Base-by-base conservation (phyloP, 192 early-diverging fungal genomes). In the Phycomyces nitens region DNA sequence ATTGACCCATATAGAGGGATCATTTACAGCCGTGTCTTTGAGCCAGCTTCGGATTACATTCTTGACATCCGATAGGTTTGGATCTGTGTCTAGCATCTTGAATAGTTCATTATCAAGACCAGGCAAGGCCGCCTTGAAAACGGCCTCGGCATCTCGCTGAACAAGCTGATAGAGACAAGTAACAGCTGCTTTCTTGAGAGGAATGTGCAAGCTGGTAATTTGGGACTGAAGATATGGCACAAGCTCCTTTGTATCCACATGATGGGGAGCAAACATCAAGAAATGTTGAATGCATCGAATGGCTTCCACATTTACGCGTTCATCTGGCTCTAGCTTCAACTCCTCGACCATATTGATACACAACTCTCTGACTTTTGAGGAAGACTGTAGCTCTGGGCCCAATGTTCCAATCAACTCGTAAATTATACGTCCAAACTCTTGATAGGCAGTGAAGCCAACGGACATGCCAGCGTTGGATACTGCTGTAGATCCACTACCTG, bases 361-460 rank as follows among this genome's bases (percentile, higher is more conserved):
- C 0, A 94, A 74, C 26, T 92, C 88, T n/a, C 94, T 81, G 1
- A 92, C 76, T 51, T 81, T 85, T 0, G 79, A 68, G 22, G 88
- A 90, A 3, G 79, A 73, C 53, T 89, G 86, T 42, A 99, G 74
- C 68, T 98, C 96, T 0, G 97, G 97, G 0, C 97, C 97, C 29
- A 97, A 68, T 0, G 92, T 94, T 16, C 92, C 90, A 58, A 97
- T 78, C 40, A 97, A 67, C 5, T 92, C 92, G 63, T 93, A 87
- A 49, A 97, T 82, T n/a, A 98, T 89, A 27, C 84, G 85, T 0
- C 94, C 97, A 47, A 99, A 76, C 56, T 91, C 87, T 49, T 78
- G 69, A 24, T 87, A 78, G 20, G 88, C 83, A 12, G 87, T 84
- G 20, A 86, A 83, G 7, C 81, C 81, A 15, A 81, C 60, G 0